Conservation (phyloP, 345 rosid species). For the Gossypium anomalum region DNA sequence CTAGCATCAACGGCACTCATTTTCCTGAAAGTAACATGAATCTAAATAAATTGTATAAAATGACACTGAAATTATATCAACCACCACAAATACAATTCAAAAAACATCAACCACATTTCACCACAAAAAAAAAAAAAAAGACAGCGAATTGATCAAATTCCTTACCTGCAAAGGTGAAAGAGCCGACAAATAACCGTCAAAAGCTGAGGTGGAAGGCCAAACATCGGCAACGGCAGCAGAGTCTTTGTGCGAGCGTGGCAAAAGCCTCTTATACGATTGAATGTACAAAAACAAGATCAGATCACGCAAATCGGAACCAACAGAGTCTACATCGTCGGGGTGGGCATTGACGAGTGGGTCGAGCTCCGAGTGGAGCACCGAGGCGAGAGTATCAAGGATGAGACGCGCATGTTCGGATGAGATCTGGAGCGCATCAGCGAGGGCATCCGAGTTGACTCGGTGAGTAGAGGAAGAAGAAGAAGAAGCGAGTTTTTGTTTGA, state of each 20-base stretch:
- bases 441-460: slow-evolving; percentile 57
- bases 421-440: slow-evolving; percentile 88
- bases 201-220: slow-evolving; percentile 99
- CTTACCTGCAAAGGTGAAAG: slow-evolving; percentile 94
- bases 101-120: slow-evolving; percentile 12
- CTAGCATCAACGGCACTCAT: not conserved
- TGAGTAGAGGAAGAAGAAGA: slow-evolving; percentile 33
- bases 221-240: slow-evolving; percentile 94
- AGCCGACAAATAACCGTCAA: slow-evolving; percentile 92
- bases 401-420: slow-evolving; percentile 81
- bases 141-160: not conserved
- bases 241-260: slow-evolving; percentile 92
- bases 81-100: slow-evolving; percentile 2
- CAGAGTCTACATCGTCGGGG: slow-evolving; percentile 53
- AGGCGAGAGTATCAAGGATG: slow-evolving; percentile 76
- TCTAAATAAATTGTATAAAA: not conserved
- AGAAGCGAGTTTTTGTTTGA: slow-evolving; percentile 54
- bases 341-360: slow-evolving; percentile 67
- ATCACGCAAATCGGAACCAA: slow-evolving; percentile 84
- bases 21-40: not conserved
- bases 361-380: slow-evolving; percentile 73
- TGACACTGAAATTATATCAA: not conserved
- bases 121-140: not conserved
- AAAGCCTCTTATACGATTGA: slow-evolving; percentile 88
- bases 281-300: slow-evolving; percentile 78